Evolutionary conservation across 2,329 filamentous ascomycete species (phyloP), one percentile per base, ranked within the genome.

Genomic region (Ambrosiella cleistominuta): DNA sequence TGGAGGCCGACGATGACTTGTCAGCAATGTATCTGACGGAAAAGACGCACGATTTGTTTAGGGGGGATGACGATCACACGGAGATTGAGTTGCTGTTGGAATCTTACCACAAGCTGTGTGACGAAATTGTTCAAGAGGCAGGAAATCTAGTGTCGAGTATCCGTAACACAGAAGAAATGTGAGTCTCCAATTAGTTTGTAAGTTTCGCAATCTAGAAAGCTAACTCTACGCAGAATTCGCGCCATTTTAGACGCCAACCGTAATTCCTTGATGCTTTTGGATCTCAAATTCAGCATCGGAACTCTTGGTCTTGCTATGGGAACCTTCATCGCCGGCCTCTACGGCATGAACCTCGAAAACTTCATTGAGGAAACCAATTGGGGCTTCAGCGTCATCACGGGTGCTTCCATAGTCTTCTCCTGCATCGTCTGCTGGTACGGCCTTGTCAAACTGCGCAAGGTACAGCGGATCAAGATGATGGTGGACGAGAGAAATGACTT

Each of bases 301-400:
- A 97, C 93, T 0, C 80, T 98, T 3, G 89, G 90, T n/a, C 81
- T 97, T 53, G 91, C 88, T 57, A 88, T 90, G 67, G 93, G 93
- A 58, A 96, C 93, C 54, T 94, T 97, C 67, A 79, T 96, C 65
- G 94, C 93, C 7, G 90, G 90, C n/a, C 81, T 98, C n/a, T 98
- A 97, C 76, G 93, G 93, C 65, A 97, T 97, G 90, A 98, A 98
- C 73, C 75, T 98, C 63, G 94, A 96, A 68, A 97, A 97, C 71
- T 97, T 96, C 70, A 88, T 97, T 65, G 93, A 98, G 73, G 91
- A 97, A 68, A 90, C 86, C 1, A 80, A 88, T 69, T 79, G 88
- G 69, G 93, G 91, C 9, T 97, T 98, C 68, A 77, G 77, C 52
- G 80, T 80, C 57, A 83, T 98, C 61, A 88, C 85, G 1, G 75